These are phyloP conservation scores for Hyaloscypha bicolor DNA, from an alignment of 495 filamentous ascomycete genomes.

Conservation along the genomic window DNA sequence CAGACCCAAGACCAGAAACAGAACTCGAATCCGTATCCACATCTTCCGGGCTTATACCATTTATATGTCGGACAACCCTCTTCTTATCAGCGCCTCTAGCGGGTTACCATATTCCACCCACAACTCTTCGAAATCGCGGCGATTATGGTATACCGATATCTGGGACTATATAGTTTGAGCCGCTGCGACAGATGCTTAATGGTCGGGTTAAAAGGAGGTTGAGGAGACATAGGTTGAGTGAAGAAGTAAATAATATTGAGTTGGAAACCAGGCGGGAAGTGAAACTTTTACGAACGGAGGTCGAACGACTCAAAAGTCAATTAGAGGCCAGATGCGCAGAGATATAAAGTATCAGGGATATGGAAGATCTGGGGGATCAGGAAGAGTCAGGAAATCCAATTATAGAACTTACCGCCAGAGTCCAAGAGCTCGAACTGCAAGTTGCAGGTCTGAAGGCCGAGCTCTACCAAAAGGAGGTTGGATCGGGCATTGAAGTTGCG, in stretches of 20 bases:
- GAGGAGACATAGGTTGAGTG: slow-evolving; percentile 67
- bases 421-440: slow-evolving; percentile 18
- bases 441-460: slow-evolving; percentile 9
- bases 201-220: slow-evolving; percentile 66
- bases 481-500: slow-evolving; percentile 28
- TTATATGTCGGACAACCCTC: slow-evolving; percentile 59
- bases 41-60: slow-evolving; percentile 68
- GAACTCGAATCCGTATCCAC: slow-evolving; percentile 28
- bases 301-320: slow-evolving; percentile 52
- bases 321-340: slow-evolving; percentile 50
- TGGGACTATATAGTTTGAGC: slow-evolving; percentile 55
- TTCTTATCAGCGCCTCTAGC: slow-evolving; percentile 41
- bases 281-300: slow-evolving; percentile 31
- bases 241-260: slow-evolving; percentile 68
- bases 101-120: slow-evolving; percentile 41
- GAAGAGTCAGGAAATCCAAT: not conserved
- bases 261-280: slow-evolving; percentile 51
- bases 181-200: slow-evolving; percentile 66
- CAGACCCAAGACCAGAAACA: slow-evolving; percentile 59
- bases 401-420: not conserved
- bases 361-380: slow-evolving; percentile 1
- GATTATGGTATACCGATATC: slow-evolving; percentile 27
- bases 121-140: slow-evolving; percentile 5
- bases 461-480: slow-evolving; percentile 18
- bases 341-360: slow-evolving; percentile 33